Base-by-base conservation (phyloP, 768 basidiomycete genomes). In the Auriscalpium orientale region DNA sequence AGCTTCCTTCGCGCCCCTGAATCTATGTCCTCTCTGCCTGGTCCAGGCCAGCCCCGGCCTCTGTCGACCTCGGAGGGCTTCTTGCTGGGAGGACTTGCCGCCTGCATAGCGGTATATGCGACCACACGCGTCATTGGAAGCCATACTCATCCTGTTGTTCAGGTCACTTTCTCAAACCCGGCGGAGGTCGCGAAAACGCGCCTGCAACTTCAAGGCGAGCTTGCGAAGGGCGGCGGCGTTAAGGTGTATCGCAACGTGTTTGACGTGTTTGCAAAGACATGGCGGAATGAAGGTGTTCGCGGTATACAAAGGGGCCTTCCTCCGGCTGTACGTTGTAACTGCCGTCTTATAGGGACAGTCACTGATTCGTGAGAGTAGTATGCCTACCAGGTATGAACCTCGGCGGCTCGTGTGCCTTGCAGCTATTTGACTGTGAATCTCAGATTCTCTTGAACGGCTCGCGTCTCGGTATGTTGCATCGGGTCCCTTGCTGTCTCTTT, bases 171-270 rank as follows among this genome's bases (percentile, higher is more conserved):
- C 54, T 89, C 87, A 5, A 90, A 90, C 61, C 84, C 86, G 12
- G 85, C 84, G 5, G 87, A 87, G 65, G 91, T 94, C 20, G 89
- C 90, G 46, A 98, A 98, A 72, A 98, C 97, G 44, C 87, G 95
- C 54, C 73, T 99, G 51, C 97, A 99, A 69, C 80, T 99, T 22
- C 94, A 98, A 67, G 97, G 95, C 22, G 97, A 98, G 70, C 81
- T 99, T 11, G 83, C 89, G 36, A 92, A 87, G 66, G 78, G 71
- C 8, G 83, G 86, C 9, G 78, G 77, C 15, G 60, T 69, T 61
- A 89, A 83, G 66, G 90, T 98, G 3, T 99, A 99, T 75, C 89
- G 81, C 58, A 90, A 85, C 67, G 89, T 87, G n/a, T 57, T 92
- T 44, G 95, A 98, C 65, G 93, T 90, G 13, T 72, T 95, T 35